Base-by-base conservation (phyloP, 306 rosid genomes). In the Prunus salicina region DNA sequence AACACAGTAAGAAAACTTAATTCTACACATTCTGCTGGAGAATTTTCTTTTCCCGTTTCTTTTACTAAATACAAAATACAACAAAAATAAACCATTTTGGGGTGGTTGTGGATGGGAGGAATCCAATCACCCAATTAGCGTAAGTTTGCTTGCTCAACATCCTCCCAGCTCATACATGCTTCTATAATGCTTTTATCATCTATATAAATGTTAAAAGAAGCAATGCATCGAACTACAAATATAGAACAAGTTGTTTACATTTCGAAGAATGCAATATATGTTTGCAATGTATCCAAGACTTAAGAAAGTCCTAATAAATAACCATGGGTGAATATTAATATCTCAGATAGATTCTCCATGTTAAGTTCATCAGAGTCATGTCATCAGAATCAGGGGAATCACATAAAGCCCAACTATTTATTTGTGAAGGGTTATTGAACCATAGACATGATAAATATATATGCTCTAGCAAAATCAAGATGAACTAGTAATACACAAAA, bases 391-490 rank as follows among this genome's bases (percentile, higher is more conserved):
- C 1, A 15, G 24, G 66, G 30, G 22, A 41, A 67, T 47, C 41
- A 38, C 16, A 24, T 24, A 67, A 8, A 71, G 16, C 53, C 47
- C 64, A 67, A 25, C 55, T 8, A 67, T 70, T 32, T 32, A 79
- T 41, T 74, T 69, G 2, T 34, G 25, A 45, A 45, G 13, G 25
- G 12, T 64, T 49, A 38, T 46, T 25, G 71, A 50, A 69, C 49
- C 10, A 27, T 1, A 52, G n/a, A 22, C 22, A 75, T 52, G 7
- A 43, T n/a, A 53, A 43, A 57, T 45, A 38, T 46, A 64, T 51
- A 3, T 69, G 20, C 34, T 46, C 28, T 2, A 72, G 47, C 52
- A 24, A 61, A 82, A 76, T 74, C 20, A 69, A 51, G 67, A 45
- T 28, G 15, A 79, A 24, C 32, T 47, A n/a, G 11, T 16, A 67